Percentiles rank a stretch among this genome's conserved stretches.
Evolutionary conservation across 208 protist genomes (phyloP).

Genomic region (Leptomonas pyrrhocoris): DNA sequence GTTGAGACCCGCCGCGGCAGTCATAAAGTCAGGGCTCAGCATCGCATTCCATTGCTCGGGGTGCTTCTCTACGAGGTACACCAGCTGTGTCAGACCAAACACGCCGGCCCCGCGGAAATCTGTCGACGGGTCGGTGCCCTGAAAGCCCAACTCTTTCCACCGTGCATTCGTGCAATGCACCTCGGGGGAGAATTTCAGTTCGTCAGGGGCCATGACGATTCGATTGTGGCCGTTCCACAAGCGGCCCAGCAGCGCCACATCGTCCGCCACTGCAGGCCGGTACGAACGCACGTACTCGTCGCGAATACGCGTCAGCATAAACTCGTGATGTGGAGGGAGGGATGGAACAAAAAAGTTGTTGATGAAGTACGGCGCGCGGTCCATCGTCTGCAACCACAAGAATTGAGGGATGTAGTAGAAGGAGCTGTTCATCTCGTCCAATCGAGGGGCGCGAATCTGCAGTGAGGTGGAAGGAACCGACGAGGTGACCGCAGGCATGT

Average conservation of each 20-base stretch:
- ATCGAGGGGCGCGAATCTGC: constrained; percentile 17
- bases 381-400: constrained; percentile 38
- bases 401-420: constrained; percentile 25
- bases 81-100: constrained; percentile 70
- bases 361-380: constrained; percentile 33
- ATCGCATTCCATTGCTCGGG: constrained; percentile 47
- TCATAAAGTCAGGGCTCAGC: constrained; percentile 47
- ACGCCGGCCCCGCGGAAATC: constrained; percentile 89
- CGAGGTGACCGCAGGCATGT: neutral
- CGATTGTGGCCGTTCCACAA: constrained; percentile 61
- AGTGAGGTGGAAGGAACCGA: neutral
- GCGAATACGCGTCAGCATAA: constrained; percentile 32
- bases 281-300: constrained; percentile 39
- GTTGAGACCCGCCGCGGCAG: constrained; percentile 76
- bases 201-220: constrained; percentile 26
- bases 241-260: constrained; percentile 47
- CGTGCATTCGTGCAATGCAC: constrained; percentile 34
- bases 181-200: constrained; percentile 17
- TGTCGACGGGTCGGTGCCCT: constrained; percentile 77
- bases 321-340: constrained; percentile 18
- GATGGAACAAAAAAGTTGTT: constrained; percentile 29
- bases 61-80: constrained; percentile 75
- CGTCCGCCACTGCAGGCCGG: constrained; percentile 7
- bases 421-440: constrained; percentile 29
- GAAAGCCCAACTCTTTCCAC: constrained; percentile 91